phyloP scores from a whole-genome alignment of 305 asterid genomes.

The Solanum hybrid region DNA sequence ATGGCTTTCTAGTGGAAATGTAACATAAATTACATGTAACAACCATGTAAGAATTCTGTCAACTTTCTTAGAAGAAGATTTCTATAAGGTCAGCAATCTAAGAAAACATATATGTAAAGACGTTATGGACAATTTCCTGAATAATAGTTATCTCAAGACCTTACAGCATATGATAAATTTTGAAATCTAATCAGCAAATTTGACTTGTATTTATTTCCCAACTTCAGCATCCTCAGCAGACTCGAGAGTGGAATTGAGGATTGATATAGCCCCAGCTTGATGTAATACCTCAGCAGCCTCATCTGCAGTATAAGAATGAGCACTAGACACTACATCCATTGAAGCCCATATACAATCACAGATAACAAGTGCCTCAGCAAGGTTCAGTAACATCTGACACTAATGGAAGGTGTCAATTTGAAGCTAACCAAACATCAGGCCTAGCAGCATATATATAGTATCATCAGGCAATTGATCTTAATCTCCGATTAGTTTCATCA shows the following conservation, averaged over 20 bases:
- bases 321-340: not conserved
- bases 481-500: not conserved
- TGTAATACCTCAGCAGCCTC: conserved; percentile 38
- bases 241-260: conserved; percentile 42
- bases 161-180: conserved; percentile 26
- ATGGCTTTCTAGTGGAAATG: not conserved
- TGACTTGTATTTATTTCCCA: conserved; percentile 44
- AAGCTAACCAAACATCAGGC: not conserved
- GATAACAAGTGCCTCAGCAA: not conserved
- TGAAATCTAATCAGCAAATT: conserved; percentile 44
- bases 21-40: not conserved
- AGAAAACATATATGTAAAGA: not conserved
- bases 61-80: not conserved
- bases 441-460: not conserved
- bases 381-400: not conserved
- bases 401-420: not conserved
- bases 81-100: not conserved
- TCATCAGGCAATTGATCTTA: not conserved
- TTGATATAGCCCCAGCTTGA: conserved; percentile 55
- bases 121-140: not conserved
- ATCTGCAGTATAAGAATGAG: not conserved
- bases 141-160: conserved; percentile 5
- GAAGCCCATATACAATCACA: not conserved
- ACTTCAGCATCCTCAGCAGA: conserved; percentile 49
- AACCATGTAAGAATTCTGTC: not conserved